Conservation (phyloP, 169 alveolate species). For the Plasmodium relictum region DNA sequence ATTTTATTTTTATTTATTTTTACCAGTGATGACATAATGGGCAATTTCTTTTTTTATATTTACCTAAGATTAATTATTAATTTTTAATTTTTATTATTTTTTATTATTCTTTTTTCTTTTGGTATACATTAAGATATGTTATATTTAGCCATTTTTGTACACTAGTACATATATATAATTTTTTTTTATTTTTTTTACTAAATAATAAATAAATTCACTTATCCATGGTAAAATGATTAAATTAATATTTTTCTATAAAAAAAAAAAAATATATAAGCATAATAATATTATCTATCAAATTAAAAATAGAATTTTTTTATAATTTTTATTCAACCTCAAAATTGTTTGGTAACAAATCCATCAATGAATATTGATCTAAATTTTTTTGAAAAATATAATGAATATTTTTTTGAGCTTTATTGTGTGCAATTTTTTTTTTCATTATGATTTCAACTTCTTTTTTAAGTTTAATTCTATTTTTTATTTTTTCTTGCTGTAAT, state of each 20-base stretch:
- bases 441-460: conserved; percentile 60
- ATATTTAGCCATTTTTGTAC: background rate
- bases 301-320: background rate
- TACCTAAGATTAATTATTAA: conserved; percentile 2
- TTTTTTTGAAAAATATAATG: conserved; percentile 68
- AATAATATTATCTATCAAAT: background rate
- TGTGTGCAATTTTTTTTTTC: conserved; percentile 60
- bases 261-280: background rate
- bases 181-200: conserved; percentile 23
- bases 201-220: conserved; percentile 35
- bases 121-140: no score
- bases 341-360: conserved; percentile 30
- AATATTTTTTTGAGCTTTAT: conserved; percentile 51
- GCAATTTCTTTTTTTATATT: conserved; percentile 44
- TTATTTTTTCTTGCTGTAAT: conserved; percentile 49
- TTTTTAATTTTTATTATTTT: background rate
- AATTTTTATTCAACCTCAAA: conserved; percentile 30
- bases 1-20: conserved; percentile 5
- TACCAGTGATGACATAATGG: conserved; percentile 40
- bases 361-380: conserved; percentile 24
- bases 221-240: conserved; percentile 42
- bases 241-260: conserved; percentile 38
- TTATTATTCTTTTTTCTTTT: background rate
- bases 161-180: background rate
- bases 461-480: conserved; percentile 42